Conservation (phyloP, 176 grass and related monocot genomes). For the Coix lacrymajobi region DNA sequence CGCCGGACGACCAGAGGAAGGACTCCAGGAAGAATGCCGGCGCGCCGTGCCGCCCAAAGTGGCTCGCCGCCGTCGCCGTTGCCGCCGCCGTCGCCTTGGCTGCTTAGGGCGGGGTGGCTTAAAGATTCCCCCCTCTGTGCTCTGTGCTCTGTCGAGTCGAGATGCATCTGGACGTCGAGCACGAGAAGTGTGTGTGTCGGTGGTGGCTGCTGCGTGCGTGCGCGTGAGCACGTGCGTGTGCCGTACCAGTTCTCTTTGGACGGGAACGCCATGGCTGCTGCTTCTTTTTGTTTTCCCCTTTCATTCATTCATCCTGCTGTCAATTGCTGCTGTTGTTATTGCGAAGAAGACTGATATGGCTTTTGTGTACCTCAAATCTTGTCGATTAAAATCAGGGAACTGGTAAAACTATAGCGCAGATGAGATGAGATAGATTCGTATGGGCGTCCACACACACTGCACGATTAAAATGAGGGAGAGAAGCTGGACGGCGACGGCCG, state of each 20-base stretch:
- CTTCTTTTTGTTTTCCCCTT: neutral
- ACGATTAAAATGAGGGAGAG: no score
- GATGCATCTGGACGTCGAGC: constrained; percentile 19
- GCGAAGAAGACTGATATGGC: neutral
- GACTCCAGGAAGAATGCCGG: constrained; percentile 34
- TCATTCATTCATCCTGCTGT: neutral
- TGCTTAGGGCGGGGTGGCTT: neutral
- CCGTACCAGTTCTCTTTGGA: no score
- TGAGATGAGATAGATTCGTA: no score
- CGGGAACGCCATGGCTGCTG: neutral
- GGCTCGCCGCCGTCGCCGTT: constrained; percentile 20
- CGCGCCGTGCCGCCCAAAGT: neutral
- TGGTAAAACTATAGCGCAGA: neutral
- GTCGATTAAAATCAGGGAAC: neutral
- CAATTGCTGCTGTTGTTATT: neutral
- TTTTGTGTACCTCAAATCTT: neutral
- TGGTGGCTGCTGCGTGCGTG: neutral
- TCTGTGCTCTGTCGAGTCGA: neutral
- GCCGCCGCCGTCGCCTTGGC: constrained; percentile 12
- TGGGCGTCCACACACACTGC: no score
- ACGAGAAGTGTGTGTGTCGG: neutral
- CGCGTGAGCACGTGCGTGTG: neutral
- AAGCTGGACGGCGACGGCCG: no score
- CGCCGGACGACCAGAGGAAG: constrained; percentile 48
- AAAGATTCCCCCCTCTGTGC: neutral